phyloP scores from a whole-genome alignment of 345 rosid genomes.

The Pugionium cornutum region DNA sequence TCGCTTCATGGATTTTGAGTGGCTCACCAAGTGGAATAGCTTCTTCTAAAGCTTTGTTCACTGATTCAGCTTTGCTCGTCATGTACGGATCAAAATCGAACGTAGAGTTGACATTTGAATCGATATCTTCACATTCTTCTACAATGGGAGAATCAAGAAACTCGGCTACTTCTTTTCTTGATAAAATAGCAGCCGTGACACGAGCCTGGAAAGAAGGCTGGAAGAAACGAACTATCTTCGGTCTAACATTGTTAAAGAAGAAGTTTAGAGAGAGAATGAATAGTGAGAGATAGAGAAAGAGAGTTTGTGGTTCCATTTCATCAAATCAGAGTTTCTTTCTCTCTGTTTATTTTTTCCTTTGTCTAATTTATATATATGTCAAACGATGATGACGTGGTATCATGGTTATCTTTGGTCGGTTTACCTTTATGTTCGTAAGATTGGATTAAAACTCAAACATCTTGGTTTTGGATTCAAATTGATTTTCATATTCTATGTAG shows the following conservation, averaged over 20 bases:
- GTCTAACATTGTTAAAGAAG: conserved; percentile 22
- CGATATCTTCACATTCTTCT: conserved; percentile 39
- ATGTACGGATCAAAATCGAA: conserved; percentile 75
- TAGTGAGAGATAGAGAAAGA: conserved; percentile 34
- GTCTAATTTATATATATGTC: conserved; percentile 14
- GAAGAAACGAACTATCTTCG: conserved; percentile 23
- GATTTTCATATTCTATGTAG: too few relatives aligned
- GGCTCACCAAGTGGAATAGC: conserved; percentile 56
- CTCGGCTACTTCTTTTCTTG: conserved; percentile 31
- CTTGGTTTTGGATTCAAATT: neutral
- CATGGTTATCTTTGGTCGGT: conserved; percentile 15
- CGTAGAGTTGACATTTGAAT: neutral
- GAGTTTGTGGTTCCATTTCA: conserved; percentile 34
- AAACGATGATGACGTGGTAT: neutral
- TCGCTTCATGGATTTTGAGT: conserved; percentile 54
- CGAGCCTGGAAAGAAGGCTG: conserved; percentile 26
- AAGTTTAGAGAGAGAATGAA: conserved; percentile 27
- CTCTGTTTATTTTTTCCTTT: conserved; percentile 2
- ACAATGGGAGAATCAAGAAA: conserved; percentile 33
- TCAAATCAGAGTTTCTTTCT: conserved; percentile 8
- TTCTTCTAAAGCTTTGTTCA: conserved; percentile 54
- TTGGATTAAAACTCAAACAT: neutral
- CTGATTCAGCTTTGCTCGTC: conserved; percentile 47
- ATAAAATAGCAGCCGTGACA: conserved; percentile 23
- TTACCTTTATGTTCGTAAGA: neutral